phyloP scores from a whole-genome alignment of 306 rosid species.

The Crotalaria pallida region DNA sequence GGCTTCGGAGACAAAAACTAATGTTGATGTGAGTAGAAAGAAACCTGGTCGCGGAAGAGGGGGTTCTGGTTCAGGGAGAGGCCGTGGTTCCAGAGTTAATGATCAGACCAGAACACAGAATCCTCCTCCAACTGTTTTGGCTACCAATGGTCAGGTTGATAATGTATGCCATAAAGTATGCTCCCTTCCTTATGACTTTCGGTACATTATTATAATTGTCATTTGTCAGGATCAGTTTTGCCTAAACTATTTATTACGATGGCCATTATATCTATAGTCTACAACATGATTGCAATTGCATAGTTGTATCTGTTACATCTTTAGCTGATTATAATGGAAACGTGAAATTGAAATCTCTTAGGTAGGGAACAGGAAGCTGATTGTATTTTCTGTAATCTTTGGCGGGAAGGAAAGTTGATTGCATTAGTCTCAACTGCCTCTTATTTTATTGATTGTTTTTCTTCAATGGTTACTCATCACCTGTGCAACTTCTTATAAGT shows the following conservation, averaged over 20 bases:
- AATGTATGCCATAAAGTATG: constrained; percentile 50
- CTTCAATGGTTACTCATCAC: neutral
- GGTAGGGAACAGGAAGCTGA: neutral
- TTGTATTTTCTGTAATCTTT: neutral
- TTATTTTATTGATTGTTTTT: neutral
- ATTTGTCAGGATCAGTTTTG: neutral
- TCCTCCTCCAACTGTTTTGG: constrained; percentile 44
- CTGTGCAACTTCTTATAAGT: neutral
- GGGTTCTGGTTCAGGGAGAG: constrained; percentile 59
- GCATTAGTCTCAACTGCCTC: constrained; percentile 7
- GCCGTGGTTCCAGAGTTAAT: constrained; percentile 74
- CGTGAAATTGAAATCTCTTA: neutral
- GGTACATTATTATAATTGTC: neutral
- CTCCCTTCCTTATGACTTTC: constrained; percentile 14
- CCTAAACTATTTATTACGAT: neutral
- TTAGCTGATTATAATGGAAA: neutral
- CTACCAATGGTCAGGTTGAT: constrained; percentile 74
- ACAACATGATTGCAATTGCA: constrained; percentile 2
- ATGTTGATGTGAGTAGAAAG: constrained; percentile 60
- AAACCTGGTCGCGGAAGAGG: constrained; percentile 90
- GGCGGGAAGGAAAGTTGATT: constrained; percentile 3
- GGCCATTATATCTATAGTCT: neutral
- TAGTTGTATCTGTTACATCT: neutral
- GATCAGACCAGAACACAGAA: constrained; percentile 59
- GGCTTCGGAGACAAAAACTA: constrained; percentile 45